Conservation (phyloP, 768 basidiomycete genomes). For the Leccinum imitatum region DNA sequence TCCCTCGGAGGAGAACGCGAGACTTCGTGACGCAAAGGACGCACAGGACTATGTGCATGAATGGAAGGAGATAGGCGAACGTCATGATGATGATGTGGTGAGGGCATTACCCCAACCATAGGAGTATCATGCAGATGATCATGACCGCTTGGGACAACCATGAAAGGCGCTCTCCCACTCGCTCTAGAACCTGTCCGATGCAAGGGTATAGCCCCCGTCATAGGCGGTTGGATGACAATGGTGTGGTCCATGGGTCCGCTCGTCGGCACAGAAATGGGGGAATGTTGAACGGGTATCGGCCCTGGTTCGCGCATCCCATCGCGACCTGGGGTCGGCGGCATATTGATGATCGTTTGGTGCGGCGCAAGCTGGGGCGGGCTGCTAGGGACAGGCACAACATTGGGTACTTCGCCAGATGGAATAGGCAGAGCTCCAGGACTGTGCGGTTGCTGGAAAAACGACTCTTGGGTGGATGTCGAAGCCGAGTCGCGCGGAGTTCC, state of each 20-base stretch:
- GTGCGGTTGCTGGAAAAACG: slow-evolving; percentile 15
- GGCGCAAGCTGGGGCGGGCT: slow-evolving; percentile 9
- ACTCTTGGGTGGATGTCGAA: slow-evolving; percentile 29
- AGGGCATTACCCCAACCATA: slow-evolving; percentile 15
- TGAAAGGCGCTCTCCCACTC: slow-evolving; percentile 11
- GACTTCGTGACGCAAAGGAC: background rate
- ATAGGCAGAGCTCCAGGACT: slow-evolving; percentile 18
- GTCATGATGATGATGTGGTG: slow-evolving; percentile 8
- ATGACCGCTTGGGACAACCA: slow-evolving; percentile 18
- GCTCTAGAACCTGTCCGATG: slow-evolving; percentile 22
- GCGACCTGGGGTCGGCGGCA: background rate
- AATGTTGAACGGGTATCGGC: slow-evolving; percentile 3
- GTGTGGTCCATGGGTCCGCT: background rate
- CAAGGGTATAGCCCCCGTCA: slow-evolving; percentile 5
- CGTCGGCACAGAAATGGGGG: slow-evolving; percentile 1
- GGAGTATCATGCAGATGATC: slow-evolving; percentile 22
- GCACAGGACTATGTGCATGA: slow-evolving; percentile 17
- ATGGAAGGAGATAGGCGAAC: slow-evolving; percentile 26
- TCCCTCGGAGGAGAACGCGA: slow-evolving; percentile 10
- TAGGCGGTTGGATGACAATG: slow-evolving; percentile 23
- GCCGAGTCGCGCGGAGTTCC: slow-evolving; percentile 3
- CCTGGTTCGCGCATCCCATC: background rate
- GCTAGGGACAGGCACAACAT: slow-evolving; percentile 17
- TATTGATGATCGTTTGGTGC: background rate
- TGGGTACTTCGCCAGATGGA: slow-evolving; percentile 11